Evolutionary conservation across 345 rosid genomes (phyloP).

Genomic region (Euphorbia tirucalli): DNA sequence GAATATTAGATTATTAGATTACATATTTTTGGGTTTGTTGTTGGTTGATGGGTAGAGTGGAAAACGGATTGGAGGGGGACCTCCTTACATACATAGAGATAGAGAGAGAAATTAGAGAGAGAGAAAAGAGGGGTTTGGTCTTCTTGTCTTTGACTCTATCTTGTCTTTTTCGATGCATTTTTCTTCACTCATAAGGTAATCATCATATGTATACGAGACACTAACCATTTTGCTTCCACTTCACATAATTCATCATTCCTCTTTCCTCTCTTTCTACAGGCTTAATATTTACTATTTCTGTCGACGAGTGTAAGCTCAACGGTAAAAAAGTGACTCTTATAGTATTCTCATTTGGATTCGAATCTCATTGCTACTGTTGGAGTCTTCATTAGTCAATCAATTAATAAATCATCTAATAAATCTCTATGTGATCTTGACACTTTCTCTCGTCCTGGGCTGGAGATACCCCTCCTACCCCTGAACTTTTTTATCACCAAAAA

Average conservation of each 20-base stretch:
- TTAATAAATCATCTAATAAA: too few relatives aligned
- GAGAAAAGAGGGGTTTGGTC: constrained; percentile 41
- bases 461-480: too few relatives aligned
- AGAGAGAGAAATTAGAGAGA: too few relatives aligned
- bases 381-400: too few relatives aligned
- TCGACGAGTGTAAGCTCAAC: too few relatives aligned
- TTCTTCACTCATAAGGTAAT: constrained; percentile 85
- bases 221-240: constrained; percentile 57
- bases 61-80: constrained; percentile 71
- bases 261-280: constrained; percentile 31
- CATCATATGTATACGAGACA: constrained; percentile 36
- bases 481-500: too few relatives aligned
- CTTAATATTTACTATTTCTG: not conserved
- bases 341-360: too few relatives aligned
- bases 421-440: too few relatives aligned
- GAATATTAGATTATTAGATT: not conserved
- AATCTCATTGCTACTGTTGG: too few relatives aligned
- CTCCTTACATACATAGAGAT: constrained; percentile 13
- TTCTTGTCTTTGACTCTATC: constrained; percentile 63
- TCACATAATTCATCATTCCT: constrained; percentile 49
- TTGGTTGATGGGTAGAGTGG: constrained; percentile 69
- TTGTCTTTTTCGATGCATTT: constrained; percentile 72
- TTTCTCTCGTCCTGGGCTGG: too few relatives aligned
- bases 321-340: too few relatives aligned
- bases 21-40: constrained; percentile 31